Evolutionary conservation across 1,139 yeast genomes (phyloP).

Genomic region (Nadsonia starkeyi-henricii): DNA sequence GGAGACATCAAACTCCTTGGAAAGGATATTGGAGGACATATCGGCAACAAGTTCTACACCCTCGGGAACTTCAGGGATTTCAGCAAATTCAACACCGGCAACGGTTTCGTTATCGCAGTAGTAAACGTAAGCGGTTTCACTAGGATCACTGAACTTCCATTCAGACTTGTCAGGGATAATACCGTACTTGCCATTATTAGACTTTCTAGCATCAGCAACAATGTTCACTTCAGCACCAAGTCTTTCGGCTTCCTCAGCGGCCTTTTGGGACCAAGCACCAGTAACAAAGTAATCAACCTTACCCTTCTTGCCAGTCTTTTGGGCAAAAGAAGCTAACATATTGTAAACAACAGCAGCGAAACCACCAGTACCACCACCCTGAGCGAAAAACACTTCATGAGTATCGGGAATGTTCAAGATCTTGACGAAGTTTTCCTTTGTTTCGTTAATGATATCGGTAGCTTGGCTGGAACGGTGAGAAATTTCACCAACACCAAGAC

Average conservation of each 20-base stretch:
- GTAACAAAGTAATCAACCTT: conserved; percentile 80
- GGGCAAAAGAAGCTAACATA: conserved; percentile 59
- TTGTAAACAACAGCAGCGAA: conserved; percentile 81
- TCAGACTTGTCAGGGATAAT: conserved; percentile 52
- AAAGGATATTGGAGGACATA: conserved; percentile 84
- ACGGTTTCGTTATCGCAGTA: conserved; percentile 96
- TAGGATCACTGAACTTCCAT: conserved; percentile 38
- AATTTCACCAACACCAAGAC: conserved; percentile 87
- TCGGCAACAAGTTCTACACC: conserved; percentile 81
- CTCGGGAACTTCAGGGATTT: conserved; percentile 38
- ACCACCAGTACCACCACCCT: conserved; percentile 97
- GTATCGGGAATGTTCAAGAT: conserved; percentile 72
- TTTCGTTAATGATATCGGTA: conserved; percentile 54
- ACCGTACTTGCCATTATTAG: conserved; percentile 40
- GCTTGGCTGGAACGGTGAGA: conserved; percentile 90
- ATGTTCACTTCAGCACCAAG: conserved; percentile 66
- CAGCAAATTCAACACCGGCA: conserved; percentile 75
- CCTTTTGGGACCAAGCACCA: conserved; percentile 86
- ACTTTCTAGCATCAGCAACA: conserved; percentile 49
- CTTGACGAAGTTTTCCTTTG: conserved; percentile 51
- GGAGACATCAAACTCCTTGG: conserved; percentile 65
- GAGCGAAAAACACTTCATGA: conserved; percentile 85
- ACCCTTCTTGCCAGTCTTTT: conserved; percentile 47
- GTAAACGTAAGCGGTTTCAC: conserved; percentile 68
- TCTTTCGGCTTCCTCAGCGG: conserved; percentile 74